Percentiles rank a stretch among this genome's conserved stretches.
Evolutionary conservation across 208 protist species (phyloP).

Genomic region (Porcisia deanei): DNA sequence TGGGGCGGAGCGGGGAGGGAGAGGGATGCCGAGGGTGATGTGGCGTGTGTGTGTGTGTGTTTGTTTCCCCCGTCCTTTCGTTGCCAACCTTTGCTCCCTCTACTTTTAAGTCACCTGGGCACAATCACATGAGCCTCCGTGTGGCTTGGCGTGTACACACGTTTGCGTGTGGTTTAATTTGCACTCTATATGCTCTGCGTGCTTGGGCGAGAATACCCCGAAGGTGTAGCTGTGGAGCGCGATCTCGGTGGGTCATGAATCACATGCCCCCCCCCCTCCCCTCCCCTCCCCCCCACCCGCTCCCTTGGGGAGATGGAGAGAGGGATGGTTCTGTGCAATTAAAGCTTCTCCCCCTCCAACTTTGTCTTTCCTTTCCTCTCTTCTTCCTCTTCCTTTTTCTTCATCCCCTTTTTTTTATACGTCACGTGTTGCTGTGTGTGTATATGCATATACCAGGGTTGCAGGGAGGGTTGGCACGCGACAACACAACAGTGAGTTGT

Average conservation of each 20-base stretch:
- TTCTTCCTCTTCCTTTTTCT: background rate
- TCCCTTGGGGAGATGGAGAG: background rate
- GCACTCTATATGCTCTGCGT: too few relatives aligned
- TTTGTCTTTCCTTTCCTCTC: too few relatives aligned
- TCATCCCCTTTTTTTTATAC: conserved; percentile 1
- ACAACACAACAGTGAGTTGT: background rate
- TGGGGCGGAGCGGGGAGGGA: too few relatives aligned
- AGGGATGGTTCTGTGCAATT: too few relatives aligned
- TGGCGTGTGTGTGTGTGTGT: background rate
- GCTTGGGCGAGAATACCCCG: too few relatives aligned
- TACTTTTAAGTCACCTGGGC: background rate
- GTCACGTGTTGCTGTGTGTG: background rate
- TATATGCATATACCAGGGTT: background rate
- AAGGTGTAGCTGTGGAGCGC: too few relatives aligned
- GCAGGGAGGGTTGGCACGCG: too few relatives aligned
- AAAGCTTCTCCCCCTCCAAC: too few relatives aligned
- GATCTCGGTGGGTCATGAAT: too few relatives aligned
- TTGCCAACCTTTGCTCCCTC: background rate
- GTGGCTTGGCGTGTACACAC: too few relatives aligned
- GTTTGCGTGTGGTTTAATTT: too few relatives aligned
- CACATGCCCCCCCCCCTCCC: background rate
- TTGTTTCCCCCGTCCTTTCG: background rate
- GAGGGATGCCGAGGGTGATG: too few relatives aligned
- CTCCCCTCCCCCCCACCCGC: background rate
- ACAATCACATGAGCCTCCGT: background rate